A percentile compares a stretch with the other conserved stretches of the same genome.
These are phyloP conservation scores for Polytrichum formosum DNA, from an alignment of 225 moss, liverwort and hornwort genomes.

Conservation along the genomic window DNA sequence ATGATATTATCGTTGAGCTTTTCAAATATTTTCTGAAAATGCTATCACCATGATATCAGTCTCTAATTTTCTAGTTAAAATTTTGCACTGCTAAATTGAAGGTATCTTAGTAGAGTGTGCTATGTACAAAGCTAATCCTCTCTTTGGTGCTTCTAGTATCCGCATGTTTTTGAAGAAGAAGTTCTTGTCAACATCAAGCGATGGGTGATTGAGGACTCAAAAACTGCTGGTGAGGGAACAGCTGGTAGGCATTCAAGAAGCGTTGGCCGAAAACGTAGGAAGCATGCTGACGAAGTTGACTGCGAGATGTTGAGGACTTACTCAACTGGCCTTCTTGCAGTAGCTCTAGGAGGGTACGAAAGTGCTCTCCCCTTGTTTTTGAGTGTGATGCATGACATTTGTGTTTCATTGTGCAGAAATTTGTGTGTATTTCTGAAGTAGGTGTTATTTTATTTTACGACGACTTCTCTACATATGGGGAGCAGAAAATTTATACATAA, in stretches of 20 bases:
- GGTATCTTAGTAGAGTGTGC: too few relatives aligned
- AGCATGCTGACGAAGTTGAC: slow-evolving; percentile 45
- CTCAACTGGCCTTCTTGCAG: slow-evolving; percentile 89
- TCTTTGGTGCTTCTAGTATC: slow-evolving; percentile 59
- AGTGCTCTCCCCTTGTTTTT: slow-evolving; percentile 3
- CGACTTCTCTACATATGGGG: too few relatives aligned
- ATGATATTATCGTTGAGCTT: too few relatives aligned
- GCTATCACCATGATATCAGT: too few relatives aligned
- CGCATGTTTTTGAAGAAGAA: slow-evolving; percentile 85
- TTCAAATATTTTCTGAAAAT: too few relatives aligned
- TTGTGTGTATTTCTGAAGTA: too few relatives aligned
- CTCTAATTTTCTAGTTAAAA: too few relatives aligned
- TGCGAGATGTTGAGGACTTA: slow-evolving; percentile 95
- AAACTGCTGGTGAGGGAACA: slow-evolving; percentile 29
- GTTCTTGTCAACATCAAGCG: slow-evolving; percentile 79
- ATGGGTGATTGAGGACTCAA: slow-evolving; percentile 82
- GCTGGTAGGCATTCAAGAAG: slow-evolving; percentile 39
- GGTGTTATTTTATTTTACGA: too few relatives aligned
- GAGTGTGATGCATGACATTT: background rate
- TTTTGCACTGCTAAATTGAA: too few relatives aligned
- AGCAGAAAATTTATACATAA: too few relatives aligned
- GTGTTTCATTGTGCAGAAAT: too few relatives aligned
- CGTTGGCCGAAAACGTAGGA: slow-evolving; percentile 38
- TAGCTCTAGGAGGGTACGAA: slow-evolving; percentile 83
- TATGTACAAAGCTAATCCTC: background rate